A percentile compares a stretch with the other conserved stretches of the same genome.
Evolutionary conservation across 1,284 basidiomycete species (phyloP).

Genomic region (Inonotus hispidus): DNA sequence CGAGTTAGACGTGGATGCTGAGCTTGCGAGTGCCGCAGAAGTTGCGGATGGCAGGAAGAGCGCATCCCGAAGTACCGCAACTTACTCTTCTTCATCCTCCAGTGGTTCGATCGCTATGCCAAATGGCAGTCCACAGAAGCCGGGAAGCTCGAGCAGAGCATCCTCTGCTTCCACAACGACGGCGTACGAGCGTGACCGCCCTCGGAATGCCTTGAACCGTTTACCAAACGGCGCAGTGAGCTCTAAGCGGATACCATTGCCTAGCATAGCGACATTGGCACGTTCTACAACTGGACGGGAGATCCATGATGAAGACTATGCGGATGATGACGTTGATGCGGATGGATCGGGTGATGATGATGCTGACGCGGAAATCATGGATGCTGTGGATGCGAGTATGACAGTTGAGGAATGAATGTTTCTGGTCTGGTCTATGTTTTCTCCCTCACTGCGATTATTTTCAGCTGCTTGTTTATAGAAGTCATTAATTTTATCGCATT

Average conservation of each 20-base stretch:
- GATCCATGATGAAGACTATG: background rate
- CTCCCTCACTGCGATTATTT: no score
- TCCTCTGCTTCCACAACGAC: background rate
- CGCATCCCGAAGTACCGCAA: background rate
- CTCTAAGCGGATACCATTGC: background rate
- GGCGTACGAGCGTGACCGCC: background rate
- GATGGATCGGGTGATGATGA: conserved; percentile 8
- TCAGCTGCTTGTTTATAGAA: no score
- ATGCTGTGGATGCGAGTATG: conserved; percentile 13
- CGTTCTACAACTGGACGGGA: background rate
- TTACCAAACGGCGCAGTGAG: background rate
- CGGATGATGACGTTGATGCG: background rate
- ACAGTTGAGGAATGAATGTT: conserved; percentile 5
- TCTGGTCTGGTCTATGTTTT: no score
- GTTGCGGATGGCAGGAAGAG: background rate
- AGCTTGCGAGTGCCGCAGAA: conserved; percentile 17
- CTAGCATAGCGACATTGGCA: background rate
- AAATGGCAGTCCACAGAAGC: background rate
- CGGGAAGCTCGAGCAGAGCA: conserved; percentile 1
- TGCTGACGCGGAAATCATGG: conserved; percentile 10
- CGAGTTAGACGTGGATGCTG: conserved; percentile 30
- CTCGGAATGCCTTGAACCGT: background rate
- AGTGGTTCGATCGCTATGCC: background rate
- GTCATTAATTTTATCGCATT: no score
- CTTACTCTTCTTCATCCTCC: background rate